These are phyloP conservation scores for Flaveria robusta DNA, from an alignment of 129 eudicot genomes.

Conservation along the genomic window DNA sequence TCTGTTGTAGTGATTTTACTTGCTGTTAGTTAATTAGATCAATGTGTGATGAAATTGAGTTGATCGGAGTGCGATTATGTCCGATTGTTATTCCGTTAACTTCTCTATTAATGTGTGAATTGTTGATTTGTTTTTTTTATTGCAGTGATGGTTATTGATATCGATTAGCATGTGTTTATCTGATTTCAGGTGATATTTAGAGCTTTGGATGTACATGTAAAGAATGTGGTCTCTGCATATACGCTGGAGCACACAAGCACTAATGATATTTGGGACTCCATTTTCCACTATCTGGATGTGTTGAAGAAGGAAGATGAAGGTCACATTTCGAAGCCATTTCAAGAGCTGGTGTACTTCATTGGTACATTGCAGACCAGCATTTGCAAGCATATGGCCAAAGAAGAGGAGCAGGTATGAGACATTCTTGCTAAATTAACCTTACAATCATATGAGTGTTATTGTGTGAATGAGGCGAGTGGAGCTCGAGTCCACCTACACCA, in stretches of 20 bases:
- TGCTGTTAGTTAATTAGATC: no score
- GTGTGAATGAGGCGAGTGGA: neutral
- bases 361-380: slow-evolving; percentile 62
- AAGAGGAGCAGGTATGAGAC: slow-evolving; percentile 81
- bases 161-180: neutral
- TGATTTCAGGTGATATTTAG: slow-evolving; percentile 75
- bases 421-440: slow-evolving; percentile 12
- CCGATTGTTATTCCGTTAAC: neutral
- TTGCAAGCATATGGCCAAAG: slow-evolving; percentile 90
- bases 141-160: neutral
- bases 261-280: slow-evolving; percentile 50
- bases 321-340: slow-evolving; percentile 42
- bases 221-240: slow-evolving; percentile 78
- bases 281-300: slow-evolving; percentile 55
- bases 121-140: neutral
- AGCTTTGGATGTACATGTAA: slow-evolving; percentile 74
- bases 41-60: no score
- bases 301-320: slow-evolving; percentile 45
- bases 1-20: no score
- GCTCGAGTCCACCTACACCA: neutral
- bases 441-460: neutral
- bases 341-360: slow-evolving; percentile 59
- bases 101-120: neutral
- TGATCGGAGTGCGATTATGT: no score
- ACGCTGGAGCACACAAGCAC: slow-evolving; percentile 76